Evolutionary conservation across 2,329 filamentous ascomycete genomes (phyloP), one percentile per base, ranked within the genome.

Genomic region (Arthrobotrys iridis): DNA sequence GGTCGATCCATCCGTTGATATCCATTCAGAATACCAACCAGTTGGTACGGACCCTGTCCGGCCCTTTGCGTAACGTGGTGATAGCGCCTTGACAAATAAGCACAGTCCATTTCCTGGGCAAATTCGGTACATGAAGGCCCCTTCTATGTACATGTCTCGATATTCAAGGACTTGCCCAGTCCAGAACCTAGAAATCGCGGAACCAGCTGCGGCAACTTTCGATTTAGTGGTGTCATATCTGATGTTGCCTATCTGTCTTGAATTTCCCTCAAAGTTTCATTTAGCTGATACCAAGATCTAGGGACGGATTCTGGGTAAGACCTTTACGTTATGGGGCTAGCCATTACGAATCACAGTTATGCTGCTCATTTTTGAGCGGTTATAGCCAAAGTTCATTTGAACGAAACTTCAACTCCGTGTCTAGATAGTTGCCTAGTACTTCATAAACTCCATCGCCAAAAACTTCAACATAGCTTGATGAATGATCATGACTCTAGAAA

Each of bases 61-160:
- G 45, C 18, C 18, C 18, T 57, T 55, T 74, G 70, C 52, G 70
- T 66, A 74, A 74, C 70, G 50, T 57, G 62, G 62, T 63, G 28
- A 48, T 62, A 33, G 22, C 52, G 26, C 40, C 22, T 58, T 73
- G 55, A 63, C 62, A 67, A 67, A 67, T 67, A 60, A 33, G 37
- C 7, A 40, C 8, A 35, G 24, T 57, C 62, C 22, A 26, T 50
- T 35, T 33, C 28, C 35, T 37, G 20, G 24, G 30, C 13, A 45
- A 63, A 24, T 28, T 50, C 20, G 43, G 45, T 13, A 40, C 45
- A n/a, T 30, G n/a, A n/a, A 30, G 20, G 7, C 26, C 24, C 35
- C 28, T 28, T 30, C 18, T 37, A 55, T 26, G 15, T 70, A 46
- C 35, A 50, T 13, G 15, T 30, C 8, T 43, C 33, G 24, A 8